These are phyloP conservation scores for Solanum hybrid DNA, from an alignment of 305 asterid species.

Conservation along the genomic window DNA sequence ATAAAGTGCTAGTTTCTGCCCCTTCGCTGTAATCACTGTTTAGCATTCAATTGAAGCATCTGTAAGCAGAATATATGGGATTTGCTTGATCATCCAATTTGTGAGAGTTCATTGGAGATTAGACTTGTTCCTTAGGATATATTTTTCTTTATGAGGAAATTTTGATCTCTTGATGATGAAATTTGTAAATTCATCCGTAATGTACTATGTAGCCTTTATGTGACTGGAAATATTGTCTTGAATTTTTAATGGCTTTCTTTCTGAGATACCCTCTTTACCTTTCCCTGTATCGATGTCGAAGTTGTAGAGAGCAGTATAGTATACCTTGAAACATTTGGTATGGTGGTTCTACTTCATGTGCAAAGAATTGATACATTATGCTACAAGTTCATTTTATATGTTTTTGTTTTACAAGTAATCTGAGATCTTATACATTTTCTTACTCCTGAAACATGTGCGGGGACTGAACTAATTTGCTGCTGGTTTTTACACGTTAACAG, in stretches of 20 bases:
- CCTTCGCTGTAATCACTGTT: not conserved
- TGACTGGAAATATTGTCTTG: not conserved
- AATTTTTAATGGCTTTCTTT: not conserved
- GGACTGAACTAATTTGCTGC: conserved; percentile 14
- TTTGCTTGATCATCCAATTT: not conserved
- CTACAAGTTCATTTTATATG: not conserved
- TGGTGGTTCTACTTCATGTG: not conserved
- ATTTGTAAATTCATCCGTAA: not conserved
- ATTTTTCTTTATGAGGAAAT: not conserved
- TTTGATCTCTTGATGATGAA: not conserved
- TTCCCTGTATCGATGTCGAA: not conserved
- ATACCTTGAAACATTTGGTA: not conserved
- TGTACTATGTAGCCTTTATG: not conserved
- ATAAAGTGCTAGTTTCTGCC: not conserved
- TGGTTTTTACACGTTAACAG: conserved; percentile 47
- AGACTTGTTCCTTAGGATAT: not conserved
- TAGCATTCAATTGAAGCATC: not conserved
- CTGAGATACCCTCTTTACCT: not conserved
- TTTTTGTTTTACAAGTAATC: not conserved
- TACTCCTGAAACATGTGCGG: conserved; percentile 19
- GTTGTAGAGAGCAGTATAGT: not conserved
- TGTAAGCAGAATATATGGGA: not conserved
- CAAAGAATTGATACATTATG: not conserved
- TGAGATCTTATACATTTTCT: conserved; percentile 8
- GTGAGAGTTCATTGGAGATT: not conserved